These are phyloP conservation scores for Turritis glabra DNA, from an alignment of 345 rosid genomes.

Conservation along the genomic window DNA sequence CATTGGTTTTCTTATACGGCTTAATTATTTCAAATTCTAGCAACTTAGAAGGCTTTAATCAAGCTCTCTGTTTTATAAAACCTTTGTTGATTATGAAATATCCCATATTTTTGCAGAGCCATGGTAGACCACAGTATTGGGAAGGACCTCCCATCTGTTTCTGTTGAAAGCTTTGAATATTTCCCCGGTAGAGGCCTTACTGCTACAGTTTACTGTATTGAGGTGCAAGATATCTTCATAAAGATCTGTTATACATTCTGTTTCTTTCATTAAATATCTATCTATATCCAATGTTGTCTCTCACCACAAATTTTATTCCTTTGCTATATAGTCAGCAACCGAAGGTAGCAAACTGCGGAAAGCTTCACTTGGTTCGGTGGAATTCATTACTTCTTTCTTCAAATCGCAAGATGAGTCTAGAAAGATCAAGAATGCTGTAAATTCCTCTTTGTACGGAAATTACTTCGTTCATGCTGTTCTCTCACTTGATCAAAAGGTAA, in stretches of 20 bases:
- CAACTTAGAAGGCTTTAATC: background rate
- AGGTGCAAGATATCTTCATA: no score
- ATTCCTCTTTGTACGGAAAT: slow-evolving; percentile 66
- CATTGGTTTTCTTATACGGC: background rate
- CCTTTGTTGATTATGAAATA: background rate
- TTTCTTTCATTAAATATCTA: no score
- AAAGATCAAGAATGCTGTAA: slow-evolving; percentile 73
- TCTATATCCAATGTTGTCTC: background rate
- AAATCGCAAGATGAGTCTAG: slow-evolving; percentile 65
- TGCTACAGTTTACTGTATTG: slow-evolving; percentile 65
- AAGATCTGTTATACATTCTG: no score
- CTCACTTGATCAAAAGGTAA: slow-evolving; percentile 77
- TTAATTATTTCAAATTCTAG: no score
- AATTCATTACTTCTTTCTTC: slow-evolving; percentile 74
- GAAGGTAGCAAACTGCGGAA: slow-evolving; percentile 49
- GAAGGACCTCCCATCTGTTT: slow-evolving; percentile 79
- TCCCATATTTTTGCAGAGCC: slow-evolving; percentile 51
- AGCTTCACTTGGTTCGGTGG: slow-evolving; percentile 93
- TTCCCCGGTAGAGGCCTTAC: slow-evolving; percentile 90
- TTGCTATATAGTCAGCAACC: slow-evolving; percentile 56
- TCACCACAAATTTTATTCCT: slow-evolving; percentile 17
- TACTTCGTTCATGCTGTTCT: slow-evolving; percentile 92
- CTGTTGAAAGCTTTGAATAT: slow-evolving; percentile 75
- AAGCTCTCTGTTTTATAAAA: no score
- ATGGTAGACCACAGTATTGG: slow-evolving; percentile 86